These are phyloP conservation scores for Aspergillus clavatus DNA, from an alignment of 2,329 filamentous ascomycete species.

Conservation along the genomic window DNA sequence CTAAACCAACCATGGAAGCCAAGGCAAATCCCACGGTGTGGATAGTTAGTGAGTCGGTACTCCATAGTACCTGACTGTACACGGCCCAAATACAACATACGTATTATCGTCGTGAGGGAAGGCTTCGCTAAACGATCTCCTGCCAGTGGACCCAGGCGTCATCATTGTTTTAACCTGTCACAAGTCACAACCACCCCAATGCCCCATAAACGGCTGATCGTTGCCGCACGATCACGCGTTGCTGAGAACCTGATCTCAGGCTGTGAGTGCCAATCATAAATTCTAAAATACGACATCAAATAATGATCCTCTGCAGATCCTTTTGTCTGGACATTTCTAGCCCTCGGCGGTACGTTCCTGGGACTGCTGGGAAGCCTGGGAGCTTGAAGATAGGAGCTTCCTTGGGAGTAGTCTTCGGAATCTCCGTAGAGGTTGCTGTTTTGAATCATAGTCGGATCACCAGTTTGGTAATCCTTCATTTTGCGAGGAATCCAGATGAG, in stretches of 20 bases:
- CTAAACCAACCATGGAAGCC: not conserved
- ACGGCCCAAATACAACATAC: not conserved
- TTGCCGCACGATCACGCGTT: conserved; percentile 26
- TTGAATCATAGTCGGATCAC: conserved; percentile 3
- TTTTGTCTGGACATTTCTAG: not conserved
- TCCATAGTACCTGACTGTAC: too few relatives aligned
- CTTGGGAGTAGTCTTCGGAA: not conserved
- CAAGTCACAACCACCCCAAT: conserved; percentile 32
- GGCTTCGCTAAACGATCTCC: conserved; percentile 13
- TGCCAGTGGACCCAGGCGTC: conserved; percentile 5
- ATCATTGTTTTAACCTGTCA: too few relatives aligned
- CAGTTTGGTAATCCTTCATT: conserved; percentile 2
- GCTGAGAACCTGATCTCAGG: conserved; percentile 26
- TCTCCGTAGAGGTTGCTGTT: not conserved
- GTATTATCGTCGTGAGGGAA: conserved; percentile 4
- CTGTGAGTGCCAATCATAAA: conserved; percentile 4
- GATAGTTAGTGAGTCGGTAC: too few relatives aligned
- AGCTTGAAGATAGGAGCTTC: not conserved
- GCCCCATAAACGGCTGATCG: conserved; percentile 38
- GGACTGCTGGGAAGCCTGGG: too few relatives aligned
- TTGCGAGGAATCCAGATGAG: too few relatives aligned
- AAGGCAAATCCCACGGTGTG: conserved; percentile 1
- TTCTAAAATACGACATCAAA: conserved; percentile 1
- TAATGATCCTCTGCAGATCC: conserved; percentile 12
- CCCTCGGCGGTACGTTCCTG: not conserved